Conservation (phyloP, 2,329 filamentous ascomycete genomes). For the Cyanodermella asteris region DNA sequence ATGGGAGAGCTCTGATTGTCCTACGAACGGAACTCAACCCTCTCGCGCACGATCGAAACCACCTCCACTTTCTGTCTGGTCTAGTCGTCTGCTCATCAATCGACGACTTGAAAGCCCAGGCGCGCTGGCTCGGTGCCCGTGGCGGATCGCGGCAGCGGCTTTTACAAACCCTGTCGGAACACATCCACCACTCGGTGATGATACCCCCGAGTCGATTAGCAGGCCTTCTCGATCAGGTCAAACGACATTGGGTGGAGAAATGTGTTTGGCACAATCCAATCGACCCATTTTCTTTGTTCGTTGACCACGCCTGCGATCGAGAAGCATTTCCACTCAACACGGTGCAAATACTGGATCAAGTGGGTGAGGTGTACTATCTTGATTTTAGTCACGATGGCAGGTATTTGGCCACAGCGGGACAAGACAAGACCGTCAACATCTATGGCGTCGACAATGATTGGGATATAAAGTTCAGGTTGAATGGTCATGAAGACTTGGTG, state of each 20-base stretch:
- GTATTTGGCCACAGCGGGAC: conserved; percentile 62
- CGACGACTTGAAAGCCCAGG: conserved; percentile 53
- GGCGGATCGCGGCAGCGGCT: conserved; percentile 53
- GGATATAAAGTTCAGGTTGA: conserved; percentile 37
- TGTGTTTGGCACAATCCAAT: conserved; percentile 80
- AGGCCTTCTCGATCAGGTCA: conserved; percentile 59
- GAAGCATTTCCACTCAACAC: conserved; percentile 57
- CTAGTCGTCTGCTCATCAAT: conserved; percentile 13
- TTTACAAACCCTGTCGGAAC: conserved; percentile 65
- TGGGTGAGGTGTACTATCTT: conserved; percentile 77
- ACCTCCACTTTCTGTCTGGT: conserved; percentile 64
- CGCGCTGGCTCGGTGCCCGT: conserved; percentile 64
- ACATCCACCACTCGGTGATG: conserved; percentile 90
- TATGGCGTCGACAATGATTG: conserved; percentile 63
- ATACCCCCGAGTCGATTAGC: conserved; percentile 79
- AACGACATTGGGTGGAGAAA: conserved; percentile 57
- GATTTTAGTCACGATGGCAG: conserved; percentile 75
- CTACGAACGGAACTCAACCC: conserved; percentile 74
- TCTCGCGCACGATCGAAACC: conserved; percentile 53
- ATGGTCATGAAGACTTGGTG: conserved; percentile 47
- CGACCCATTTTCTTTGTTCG: conserved; percentile 61
- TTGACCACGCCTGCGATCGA: conserved; percentile 66
- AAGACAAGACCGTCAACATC: conserved; percentile 52
- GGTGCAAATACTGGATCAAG: conserved; percentile 45
- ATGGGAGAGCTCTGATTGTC: conserved; percentile 54